Conservation (phyloP, 805 yeast species). For the Metschnikowia henanensis region DNA sequence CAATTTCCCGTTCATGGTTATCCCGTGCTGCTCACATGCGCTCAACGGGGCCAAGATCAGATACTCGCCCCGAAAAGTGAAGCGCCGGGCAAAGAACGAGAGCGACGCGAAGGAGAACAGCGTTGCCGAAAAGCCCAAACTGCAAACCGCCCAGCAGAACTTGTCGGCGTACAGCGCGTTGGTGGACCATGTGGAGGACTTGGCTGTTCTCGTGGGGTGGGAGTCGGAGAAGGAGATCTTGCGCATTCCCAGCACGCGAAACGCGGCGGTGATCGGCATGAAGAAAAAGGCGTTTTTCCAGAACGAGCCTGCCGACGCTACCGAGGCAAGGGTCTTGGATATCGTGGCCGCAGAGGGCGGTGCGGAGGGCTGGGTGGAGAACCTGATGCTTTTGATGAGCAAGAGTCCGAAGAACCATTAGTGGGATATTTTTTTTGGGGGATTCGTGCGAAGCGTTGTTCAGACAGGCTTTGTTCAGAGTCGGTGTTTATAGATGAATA, state of each 20-base stretch:
- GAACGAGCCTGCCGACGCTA: slow-evolving; percentile 30
- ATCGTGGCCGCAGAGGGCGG: slow-evolving; percentile 80
- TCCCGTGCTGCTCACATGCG: slow-evolving; percentile 94
- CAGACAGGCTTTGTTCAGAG: no score
- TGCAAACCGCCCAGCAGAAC: slow-evolving; percentile 3
- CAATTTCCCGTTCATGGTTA: slow-evolving; percentile 84
- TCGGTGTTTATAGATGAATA: no score
- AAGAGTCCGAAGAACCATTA: slow-evolving; percentile 73
- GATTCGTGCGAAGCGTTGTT: no score
- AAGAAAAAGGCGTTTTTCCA: slow-evolving; percentile 26
- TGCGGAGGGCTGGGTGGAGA: slow-evolving; percentile 87
- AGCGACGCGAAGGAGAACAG: background rate
- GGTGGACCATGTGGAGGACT: slow-evolving; percentile 78
- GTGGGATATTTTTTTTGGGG: no score
- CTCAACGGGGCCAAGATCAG: slow-evolving; percentile 74
- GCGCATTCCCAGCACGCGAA: slow-evolving; percentile 91
- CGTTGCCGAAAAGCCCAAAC: background rate
- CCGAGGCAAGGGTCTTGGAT: slow-evolving; percentile 50
- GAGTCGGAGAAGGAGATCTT: slow-evolving; percentile 79
- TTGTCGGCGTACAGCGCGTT: slow-evolving; percentile 79
- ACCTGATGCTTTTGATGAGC: slow-evolving; percentile 68
- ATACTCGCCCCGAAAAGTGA: slow-evolving; percentile 47
- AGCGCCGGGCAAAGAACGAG: slow-evolving; percentile 2
- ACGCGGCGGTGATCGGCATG: slow-evolving; percentile 83
- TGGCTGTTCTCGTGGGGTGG: slow-evolving; percentile 80